Base-by-base conservation (phyloP, 108 stramenopile species). In the Poteriospumella lacustris region DNA sequence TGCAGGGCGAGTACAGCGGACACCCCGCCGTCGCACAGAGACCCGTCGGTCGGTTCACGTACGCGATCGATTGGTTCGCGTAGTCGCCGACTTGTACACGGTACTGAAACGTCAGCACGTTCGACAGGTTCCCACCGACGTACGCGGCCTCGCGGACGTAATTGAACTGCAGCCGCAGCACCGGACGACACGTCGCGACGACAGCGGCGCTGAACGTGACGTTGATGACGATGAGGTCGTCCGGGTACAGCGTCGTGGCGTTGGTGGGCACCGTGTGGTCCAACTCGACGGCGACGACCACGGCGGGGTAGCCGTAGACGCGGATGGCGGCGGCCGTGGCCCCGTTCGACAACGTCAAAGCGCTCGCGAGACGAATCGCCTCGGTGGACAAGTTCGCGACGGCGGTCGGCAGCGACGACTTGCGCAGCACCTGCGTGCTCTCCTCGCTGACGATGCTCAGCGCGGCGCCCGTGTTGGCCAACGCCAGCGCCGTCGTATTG, bases 171-270 rank as follows among this genome's bases (percentile, higher is more conserved):
- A 73, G 9, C 3, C 26, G 31, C 12, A 73, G 42, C 12, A 73
- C 33, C 9, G 70, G 70, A 38, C 26, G 5, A 73, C 70, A 73
- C 26, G 5, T 73, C 9, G 41, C 70, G 3, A 73, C 41, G 9
- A 73, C 41, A 73, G 70, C 31, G 9, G 40, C 70, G 5, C 26
- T 42, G 42, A 73, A 73, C 9, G 5, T 34, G 42, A 73, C 47
- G 9, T 73, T 9, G 42, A 73, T 3, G 5, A 26, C 12, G 5
- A 73, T 3, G 26, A 56, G 26, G 42, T 73, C 70, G 31, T 56
- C 70, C 26, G 70, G 70, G 36, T 73, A 73, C 9, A 73, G 43
- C 9, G 41, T 73, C 3, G 44, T 73, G 9, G 28, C 19, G 36
- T 12, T 24, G 38, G 33, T 5, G 9, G 70, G 47, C 5, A 12